Evolutionary conservation across 805 yeast genomes (phyloP).

Genomic region (Cyberlindnera lachancei): DNA sequence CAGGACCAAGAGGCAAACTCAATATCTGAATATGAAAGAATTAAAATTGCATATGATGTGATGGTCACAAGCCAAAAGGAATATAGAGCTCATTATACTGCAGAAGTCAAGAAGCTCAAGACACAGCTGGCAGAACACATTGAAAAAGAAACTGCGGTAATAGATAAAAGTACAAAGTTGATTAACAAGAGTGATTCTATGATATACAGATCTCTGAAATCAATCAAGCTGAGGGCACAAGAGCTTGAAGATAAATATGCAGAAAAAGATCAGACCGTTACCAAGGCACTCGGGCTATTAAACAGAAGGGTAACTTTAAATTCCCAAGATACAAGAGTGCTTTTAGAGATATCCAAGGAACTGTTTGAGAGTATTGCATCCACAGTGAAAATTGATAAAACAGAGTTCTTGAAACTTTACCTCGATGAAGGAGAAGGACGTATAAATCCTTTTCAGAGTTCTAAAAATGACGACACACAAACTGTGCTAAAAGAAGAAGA

Average conservation of each 20-base stretch:
- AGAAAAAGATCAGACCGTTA: conserved; percentile 37
- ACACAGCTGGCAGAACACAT: conserved; percentile 32
- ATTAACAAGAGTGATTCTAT: conserved; percentile 41
- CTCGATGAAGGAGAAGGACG: conserved; percentile 13
- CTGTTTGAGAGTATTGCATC: conserved; percentile 34
- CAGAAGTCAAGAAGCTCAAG: conserved; percentile 34
- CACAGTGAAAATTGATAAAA: conserved; percentile 22
- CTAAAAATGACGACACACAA: conserved; percentile 1
- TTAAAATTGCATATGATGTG: conserved; percentile 53
- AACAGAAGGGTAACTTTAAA: conserved; percentile 38
- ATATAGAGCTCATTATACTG: conserved; percentile 40
- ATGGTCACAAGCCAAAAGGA: conserved; percentile 43
- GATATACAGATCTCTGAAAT: conserved; percentile 40
- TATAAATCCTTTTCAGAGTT: conserved; percentile 8
- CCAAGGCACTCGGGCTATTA: conserved; percentile 36
- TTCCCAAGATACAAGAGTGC: conserved; percentile 38
- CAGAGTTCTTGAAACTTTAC: conserved; percentile 21
- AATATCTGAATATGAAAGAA: conserved; percentile 45
- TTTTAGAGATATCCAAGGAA: conserved; percentile 40
- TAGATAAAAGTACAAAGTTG: conserved; percentile 29
- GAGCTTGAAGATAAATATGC: conserved; percentile 43
- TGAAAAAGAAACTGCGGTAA: conserved; percentile 26
- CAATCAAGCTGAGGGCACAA: conserved; percentile 37
- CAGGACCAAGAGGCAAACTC: conserved; percentile 38
- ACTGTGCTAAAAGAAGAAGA: no score